These are phyloP conservation scores for Capsella bursapastoris DNA, from an alignment of 345 rosid species.

Conservation along the genomic window DNA sequence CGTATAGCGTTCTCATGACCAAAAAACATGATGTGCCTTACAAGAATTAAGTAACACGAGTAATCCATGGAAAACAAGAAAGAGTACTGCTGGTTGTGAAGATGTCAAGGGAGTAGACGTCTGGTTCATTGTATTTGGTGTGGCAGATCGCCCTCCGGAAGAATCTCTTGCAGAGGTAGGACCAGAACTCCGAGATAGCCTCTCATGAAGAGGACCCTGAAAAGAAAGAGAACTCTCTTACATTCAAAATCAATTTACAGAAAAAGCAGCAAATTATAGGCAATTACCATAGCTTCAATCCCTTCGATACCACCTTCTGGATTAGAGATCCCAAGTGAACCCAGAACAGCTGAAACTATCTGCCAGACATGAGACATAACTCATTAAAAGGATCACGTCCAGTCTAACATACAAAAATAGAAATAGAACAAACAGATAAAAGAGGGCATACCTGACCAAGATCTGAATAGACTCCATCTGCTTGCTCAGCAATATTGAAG, in stretches of 20 bases:
- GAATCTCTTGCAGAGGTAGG: slow-evolving; percentile 34
- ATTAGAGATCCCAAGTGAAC: slow-evolving; percentile 44
- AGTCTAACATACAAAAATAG: not conserved
- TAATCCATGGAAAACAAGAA: slow-evolving; percentile 16
- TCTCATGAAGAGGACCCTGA: slow-evolving; percentile 42
- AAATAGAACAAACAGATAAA: slow-evolving; percentile 11
- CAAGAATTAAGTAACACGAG: slow-evolving; percentile 3
- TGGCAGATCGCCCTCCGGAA: slow-evolving; percentile 31
- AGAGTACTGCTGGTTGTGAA: slow-evolving; percentile 49
- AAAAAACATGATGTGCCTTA: slow-evolving; percentile 11
- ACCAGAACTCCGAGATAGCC: slow-evolving; percentile 36
- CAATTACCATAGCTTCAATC: slow-evolving; percentile 40
- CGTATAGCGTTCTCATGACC: slow-evolving; percentile 8
- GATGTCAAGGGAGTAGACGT: slow-evolving; percentile 49
- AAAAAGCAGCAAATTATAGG: slow-evolving; percentile 1
- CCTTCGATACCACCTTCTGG: slow-evolving; percentile 47
- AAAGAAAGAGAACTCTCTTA: slow-evolving; percentile 26
- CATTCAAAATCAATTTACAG: slow-evolving; percentile 10
- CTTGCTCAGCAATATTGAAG: slow-evolving; percentile 61
- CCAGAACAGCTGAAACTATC: slow-evolving; percentile 51
- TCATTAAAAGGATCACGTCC: slow-evolving; percentile 29
- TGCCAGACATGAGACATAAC: slow-evolving; percentile 22
- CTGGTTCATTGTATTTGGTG: slow-evolving; percentile 36
- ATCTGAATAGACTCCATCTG: slow-evolving; percentile 56
- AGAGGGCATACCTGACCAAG: slow-evolving; percentile 49